phyloP scores from a whole-genome alignment of 352 stramenopile genomes.

The Globisporangium solare region DNA sequence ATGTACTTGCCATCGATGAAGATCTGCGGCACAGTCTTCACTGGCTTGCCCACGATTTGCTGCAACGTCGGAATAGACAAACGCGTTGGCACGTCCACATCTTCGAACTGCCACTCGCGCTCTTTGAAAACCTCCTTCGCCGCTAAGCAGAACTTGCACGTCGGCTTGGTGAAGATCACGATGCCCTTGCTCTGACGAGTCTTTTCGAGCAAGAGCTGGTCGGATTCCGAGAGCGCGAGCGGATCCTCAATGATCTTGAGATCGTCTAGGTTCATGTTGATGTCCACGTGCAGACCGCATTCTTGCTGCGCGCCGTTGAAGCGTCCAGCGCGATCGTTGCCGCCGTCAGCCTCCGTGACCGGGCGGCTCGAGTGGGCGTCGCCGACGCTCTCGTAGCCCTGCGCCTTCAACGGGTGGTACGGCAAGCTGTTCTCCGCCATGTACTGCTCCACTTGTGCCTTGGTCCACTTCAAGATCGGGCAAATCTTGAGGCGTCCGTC shows the following conservation, averaged over 20 bases:
- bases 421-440: slow-evolving; percentile 62
- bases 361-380: slow-evolving; percentile 83
- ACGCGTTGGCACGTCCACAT: slow-evolving; percentile 51
- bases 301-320: slow-evolving; percentile 82
- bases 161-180: slow-evolving; percentile 69
- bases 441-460: slow-evolving; percentile 70
- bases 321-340: slow-evolving; percentile 68
- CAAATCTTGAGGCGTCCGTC: slow-evolving; percentile 84
- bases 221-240: slow-evolving; percentile 35
- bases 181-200: slow-evolving; percentile 44
- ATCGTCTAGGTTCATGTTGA: slow-evolving; percentile 58
- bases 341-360: slow-evolving; percentile 51
- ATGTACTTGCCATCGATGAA: slow-evolving; percentile 76
- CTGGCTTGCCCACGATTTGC: slow-evolving; percentile 44
- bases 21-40: slow-evolving; percentile 80
- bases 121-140: slow-evolving; percentile 56
- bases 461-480: slow-evolving; percentile 80
- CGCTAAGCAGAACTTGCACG: slow-evolving; percentile 70
- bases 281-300: slow-evolving; percentile 80
- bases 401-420: slow-evolving; percentile 80
- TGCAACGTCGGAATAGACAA: slow-evolving; percentile 54
- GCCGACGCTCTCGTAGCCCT: slow-evolving; percentile 80
- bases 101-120: slow-evolving; percentile 58
- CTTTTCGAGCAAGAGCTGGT: slow-evolving; percentile 41
- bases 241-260: slow-evolving; percentile 38